These are phyloP conservation scores for Neurospora sp. DNA, from an alignment of 495 filamentous ascomycete species.

Conservation along the genomic window DNA sequence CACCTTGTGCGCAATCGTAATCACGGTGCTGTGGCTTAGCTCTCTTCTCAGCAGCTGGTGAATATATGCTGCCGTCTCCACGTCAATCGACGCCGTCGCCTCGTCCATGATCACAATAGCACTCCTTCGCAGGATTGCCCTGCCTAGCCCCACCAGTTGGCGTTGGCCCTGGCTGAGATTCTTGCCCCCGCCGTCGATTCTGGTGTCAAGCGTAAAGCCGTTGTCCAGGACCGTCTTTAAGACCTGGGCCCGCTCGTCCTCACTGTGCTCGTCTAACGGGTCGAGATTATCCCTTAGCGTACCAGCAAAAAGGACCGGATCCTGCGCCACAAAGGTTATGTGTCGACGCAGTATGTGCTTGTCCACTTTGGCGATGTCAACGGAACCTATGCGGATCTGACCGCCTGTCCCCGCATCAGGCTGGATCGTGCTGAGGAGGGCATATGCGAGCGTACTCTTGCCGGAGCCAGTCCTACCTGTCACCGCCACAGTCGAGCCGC, in stretches of 20 bases:
- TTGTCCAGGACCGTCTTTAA: constrained; percentile 32
- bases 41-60: constrained; percentile 69
- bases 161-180: constrained; percentile 53
- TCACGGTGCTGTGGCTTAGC: constrained; percentile 66
- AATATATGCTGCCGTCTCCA: constrained; percentile 64
- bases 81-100: constrained; percentile 80
- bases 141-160: constrained; percentile 49
- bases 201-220: constrained; percentile 32
- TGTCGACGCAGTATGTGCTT: constrained; percentile 44
- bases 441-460: constrained; percentile 50
- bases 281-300: constrained; percentile 47
- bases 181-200: constrained; percentile 47
- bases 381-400: constrained; percentile 41
- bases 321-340: constrained; percentile 53
- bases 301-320: constrained; percentile 50
- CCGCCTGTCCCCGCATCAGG: constrained; percentile 39
- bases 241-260: constrained; percentile 37
- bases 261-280: constrained; percentile 34
- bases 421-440: constrained; percentile 44
- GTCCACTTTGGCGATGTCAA: constrained; percentile 42
- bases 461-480: constrained; percentile 56
- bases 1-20: constrained; percentile 77
- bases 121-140: constrained; percentile 48
- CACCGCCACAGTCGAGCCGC: constrained; percentile 58
- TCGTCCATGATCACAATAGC: constrained; percentile 61